Base-by-base conservation (phyloP, 768 basidiomycete species). In the Rubroboletus satanas region DNA sequence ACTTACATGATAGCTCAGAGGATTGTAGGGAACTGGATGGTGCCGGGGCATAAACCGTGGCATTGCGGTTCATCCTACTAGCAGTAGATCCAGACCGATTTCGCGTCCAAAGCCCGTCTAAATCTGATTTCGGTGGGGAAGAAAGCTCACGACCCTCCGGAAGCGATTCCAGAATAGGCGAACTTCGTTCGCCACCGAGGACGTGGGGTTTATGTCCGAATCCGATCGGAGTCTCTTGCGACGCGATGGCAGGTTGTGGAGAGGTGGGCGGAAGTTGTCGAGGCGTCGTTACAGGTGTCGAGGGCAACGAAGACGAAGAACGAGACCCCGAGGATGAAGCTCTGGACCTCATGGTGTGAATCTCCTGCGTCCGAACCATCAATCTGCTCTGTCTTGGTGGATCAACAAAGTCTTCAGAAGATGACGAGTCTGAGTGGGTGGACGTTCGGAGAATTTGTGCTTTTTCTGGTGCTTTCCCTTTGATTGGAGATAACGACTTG, bases 101-200 rank as follows among this genome's bases (percentile, higher is more conserved):
- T 42, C 62, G 68, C 2, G 50, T 38, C 6, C 51, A 64, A 18
- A 45, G 50, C 1, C 14, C 18, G 29, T 56, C 38, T 4, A 49
- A 3, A 42, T 47, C 52, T 5, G 63, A 41, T 48, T 63, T 63
- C 7, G 54, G 43, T 0, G 68, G 51, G 14, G 66, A 55, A 26
- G 62, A 53, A 39, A 79, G 63, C 52, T 83, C 80, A 8, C 71
- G 64, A 46, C 75, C 81, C 56, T 85, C 83, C 5, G 79, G 83
- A 2, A 84, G 74, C 7, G 78, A 73, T 52, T 79, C 75, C 45
- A 85, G 67, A 5, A 56, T 56, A 37, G 59, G 57, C 4, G 65
- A 44, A 14, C 42, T 45, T 37, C 61, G 58, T 39, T 71, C 69
- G 17, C 49, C 37, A 4, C 47, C 32, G 9, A 55, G 29, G 17